These are phyloP conservation scores for Sanghuangporus weigelae DNA, from an alignment of 1,284 basidiomycete genomes.

Conservation along the genomic window DNA sequence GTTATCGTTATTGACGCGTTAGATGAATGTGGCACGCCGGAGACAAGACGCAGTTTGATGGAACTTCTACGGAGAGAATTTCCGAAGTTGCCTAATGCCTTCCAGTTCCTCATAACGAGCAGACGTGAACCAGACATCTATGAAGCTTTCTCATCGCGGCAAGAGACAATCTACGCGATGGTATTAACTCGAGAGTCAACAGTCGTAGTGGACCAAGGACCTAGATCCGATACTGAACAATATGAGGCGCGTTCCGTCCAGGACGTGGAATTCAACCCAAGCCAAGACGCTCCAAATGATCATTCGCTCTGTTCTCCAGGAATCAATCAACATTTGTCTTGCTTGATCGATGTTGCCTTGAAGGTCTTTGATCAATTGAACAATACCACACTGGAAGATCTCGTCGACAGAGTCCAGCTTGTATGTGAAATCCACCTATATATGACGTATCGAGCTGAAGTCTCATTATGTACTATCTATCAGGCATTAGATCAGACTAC, in stretches of 20 bases:
- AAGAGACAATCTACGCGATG: background rate
- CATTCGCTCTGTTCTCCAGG: too few relatives aligned
- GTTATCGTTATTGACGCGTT: conserved; percentile 1
- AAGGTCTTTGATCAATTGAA: background rate
- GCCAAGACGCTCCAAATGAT: too few relatives aligned
- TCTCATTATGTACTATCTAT: background rate
- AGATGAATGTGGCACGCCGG: conserved; percentile 1
- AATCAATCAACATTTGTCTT: too few relatives aligned
- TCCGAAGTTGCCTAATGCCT: background rate
- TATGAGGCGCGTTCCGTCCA: too few relatives aligned
- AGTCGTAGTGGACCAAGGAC: too few relatives aligned
- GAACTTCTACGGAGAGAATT: background rate
- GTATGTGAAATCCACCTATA: background rate
- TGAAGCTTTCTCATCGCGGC: background rate
- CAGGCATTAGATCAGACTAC: background rate
- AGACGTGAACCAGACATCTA: background rate
- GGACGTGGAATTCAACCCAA: too few relatives aligned
- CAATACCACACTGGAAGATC: background rate
- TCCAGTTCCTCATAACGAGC: background rate
- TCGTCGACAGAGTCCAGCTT: background rate
- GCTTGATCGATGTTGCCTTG: background rate
- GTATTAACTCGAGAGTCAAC: background rate
- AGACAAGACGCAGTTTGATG: background rate
- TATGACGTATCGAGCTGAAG: background rate
- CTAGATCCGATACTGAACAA: too few relatives aligned